These are phyloP conservation scores for Tricholoma furcatifolium DNA, from an alignment of 768 basidiomycete species.

Conservation along the genomic window DNA sequence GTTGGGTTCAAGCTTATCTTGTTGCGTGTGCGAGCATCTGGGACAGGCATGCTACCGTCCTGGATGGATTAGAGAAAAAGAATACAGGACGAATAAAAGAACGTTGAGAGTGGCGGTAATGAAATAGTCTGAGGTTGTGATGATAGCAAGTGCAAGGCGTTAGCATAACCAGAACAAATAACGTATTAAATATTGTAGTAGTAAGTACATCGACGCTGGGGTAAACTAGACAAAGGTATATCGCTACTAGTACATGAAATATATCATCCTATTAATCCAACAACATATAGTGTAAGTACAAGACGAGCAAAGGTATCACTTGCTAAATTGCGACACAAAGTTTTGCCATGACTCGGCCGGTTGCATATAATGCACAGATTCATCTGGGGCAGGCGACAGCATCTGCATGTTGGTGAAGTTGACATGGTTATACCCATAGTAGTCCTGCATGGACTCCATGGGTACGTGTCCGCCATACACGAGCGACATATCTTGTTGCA, in stretches of 20 bases:
- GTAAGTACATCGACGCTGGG: constrained; percentile 5
- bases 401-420: constrained; percentile 23
- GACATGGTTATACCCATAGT: constrained; percentile 28
- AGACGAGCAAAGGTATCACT: constrained; percentile 11
- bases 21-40: constrained; percentile 65
- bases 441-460: constrained; percentile 30
- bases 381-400: constrained; percentile 26
- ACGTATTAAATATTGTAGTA: constrained; percentile 11
- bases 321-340: constrained; percentile 43
- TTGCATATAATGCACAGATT: constrained; percentile 23
- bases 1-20: constrained; percentile 62
- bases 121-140: background rate
- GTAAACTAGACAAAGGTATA: constrained; percentile 14
- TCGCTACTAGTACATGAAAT: constrained; percentile 17
- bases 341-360: constrained; percentile 47
- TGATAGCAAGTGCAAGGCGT: background rate
- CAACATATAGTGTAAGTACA: constrained; percentile 7
- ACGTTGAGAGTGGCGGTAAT: background rate
- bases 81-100: constrained; percentile 1
- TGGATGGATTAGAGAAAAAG: constrained; percentile 6
- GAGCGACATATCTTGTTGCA: constrained; percentile 17
- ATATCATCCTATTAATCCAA: constrained; percentile 9
- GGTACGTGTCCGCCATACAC: constrained; percentile 17
- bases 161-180: constrained; percentile 29
- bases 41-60: constrained; percentile 50